These are phyloP conservation scores for Podaxis sp. DNA, from an alignment of 768 basidiomycete species.

Conservation along the genomic window DNA sequence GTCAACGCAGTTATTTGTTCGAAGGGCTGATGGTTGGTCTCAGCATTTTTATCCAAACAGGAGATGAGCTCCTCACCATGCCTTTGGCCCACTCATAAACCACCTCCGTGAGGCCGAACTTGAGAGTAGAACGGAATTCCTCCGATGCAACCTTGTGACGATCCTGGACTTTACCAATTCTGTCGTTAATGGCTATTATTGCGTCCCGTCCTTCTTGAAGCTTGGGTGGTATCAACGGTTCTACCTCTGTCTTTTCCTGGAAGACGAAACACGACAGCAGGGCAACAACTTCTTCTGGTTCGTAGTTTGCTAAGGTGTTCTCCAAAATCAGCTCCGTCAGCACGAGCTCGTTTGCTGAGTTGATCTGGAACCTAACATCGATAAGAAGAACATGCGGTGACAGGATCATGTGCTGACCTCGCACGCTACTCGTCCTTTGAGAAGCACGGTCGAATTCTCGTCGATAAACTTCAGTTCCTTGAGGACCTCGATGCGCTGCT, in stretches of 20 bases:
- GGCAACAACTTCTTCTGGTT: slow-evolving; percentile 95
- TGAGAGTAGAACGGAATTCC: slow-evolving; percentile 76
- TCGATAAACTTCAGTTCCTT: slow-evolving; percentile 93
- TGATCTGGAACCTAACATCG: slow-evolving; percentile 62
- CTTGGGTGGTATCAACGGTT: slow-evolving; percentile 78
- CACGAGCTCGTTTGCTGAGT: slow-evolving; percentile 96
- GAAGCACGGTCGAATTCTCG: slow-evolving; percentile 90
- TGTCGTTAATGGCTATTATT: slow-evolving; percentile 75
- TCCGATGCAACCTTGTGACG: slow-evolving; percentile 74
- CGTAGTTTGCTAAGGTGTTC: slow-evolving; percentile 87
- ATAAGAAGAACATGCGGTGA: not conserved
- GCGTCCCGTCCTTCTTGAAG: slow-evolving; percentile 79
- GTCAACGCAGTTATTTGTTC: slow-evolving; percentile 91
- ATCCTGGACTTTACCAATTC: slow-evolving; percentile 80
- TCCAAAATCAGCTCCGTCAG: slow-evolving; percentile 96
- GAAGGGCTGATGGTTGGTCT: slow-evolving; percentile 66
- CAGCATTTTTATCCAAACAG: not conserved
- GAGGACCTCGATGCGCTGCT: slow-evolving; percentile 88
- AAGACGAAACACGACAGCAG: slow-evolving; percentile 96
- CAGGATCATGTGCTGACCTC: slow-evolving; percentile 55
- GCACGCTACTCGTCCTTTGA: slow-evolving; percentile 98
- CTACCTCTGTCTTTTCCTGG: slow-evolving; percentile 94
- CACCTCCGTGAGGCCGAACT: slow-evolving; percentile 91
- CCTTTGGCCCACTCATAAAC: slow-evolving; percentile 99
- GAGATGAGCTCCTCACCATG: slow-evolving; percentile 61